Base-by-base conservation (phyloP, 1,284 basidiomycete genomes). In the Bjerkandera adusta region DNA sequence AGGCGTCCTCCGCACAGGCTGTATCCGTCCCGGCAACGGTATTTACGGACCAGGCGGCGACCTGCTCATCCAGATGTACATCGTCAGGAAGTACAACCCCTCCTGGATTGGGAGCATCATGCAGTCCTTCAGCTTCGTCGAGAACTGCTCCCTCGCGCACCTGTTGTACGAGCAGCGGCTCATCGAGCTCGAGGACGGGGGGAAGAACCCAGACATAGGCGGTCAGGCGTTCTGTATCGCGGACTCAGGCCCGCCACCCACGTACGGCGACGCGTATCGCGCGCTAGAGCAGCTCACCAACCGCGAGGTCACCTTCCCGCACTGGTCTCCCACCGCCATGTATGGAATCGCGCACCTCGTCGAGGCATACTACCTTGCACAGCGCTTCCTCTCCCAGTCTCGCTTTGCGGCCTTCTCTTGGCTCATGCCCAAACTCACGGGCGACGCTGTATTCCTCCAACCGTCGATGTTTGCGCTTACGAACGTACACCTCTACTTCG, bases 1-100 rank as follows among this genome's bases (percentile, higher is more conserved):
- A 4, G 59, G 37, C 8, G 58, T 68, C 7, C 58, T 89, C 26
- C 71, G 79, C 38, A 89, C 85, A 5, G 86, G 86, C 0, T 81
- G 77, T 52, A 68, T 89, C 32, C 76, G 87, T 12, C 86, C 87
- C 3, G 85, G 85, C 0, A 89, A 89, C 53, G 85, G 83, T 0
- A 65, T 87, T 1, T 89, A 77, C 59, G 86, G 85, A 1, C 79
- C 85, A 2, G 77, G 85, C 20, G 86, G 86, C 3, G 86, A 89
- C 59, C 72, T 83, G 55, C 59, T 85, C 10, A 77, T 76, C 45
- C 82, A 76, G 10, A 74, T 76, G 12, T 83, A 81, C 57, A 67
- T 74, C 2, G 75, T 80, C 29, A 66, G 73, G 57, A 67, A 74
- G 57, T 61, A 65, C 45, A 86, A 84, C 56, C 81, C 79, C 0